Percentiles rank a stretch among this genome's conserved stretches.
phyloP scores from a whole-genome alignment of 2,329 filamentous ascomycete species.

The Thyridium curvatum region DNA sequence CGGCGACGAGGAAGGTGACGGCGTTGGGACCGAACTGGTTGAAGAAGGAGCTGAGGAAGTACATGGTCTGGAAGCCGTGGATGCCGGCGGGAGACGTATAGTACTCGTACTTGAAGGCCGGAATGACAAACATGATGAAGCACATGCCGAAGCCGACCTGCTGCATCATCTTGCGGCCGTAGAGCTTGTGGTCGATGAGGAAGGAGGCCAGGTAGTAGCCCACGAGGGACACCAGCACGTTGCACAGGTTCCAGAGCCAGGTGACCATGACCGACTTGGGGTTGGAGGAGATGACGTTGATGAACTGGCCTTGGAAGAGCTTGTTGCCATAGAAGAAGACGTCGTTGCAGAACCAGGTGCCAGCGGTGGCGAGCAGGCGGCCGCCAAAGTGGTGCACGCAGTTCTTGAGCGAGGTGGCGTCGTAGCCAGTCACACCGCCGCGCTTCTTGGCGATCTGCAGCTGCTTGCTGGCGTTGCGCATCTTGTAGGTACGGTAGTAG shows the following conservation, averaged over 20 bases:
- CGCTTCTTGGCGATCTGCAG: constrained; percentile 80
- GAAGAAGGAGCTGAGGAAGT: constrained; percentile 97
- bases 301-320: constrained; percentile 90
- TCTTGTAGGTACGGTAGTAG: constrained; percentile 94
- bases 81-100: constrained; percentile 68
- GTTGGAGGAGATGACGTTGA: constrained; percentile 67
- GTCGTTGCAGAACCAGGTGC: constrained; percentile 92
- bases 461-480: constrained; percentile 82
- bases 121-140: constrained; percentile 90
- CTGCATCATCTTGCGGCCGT: constrained; percentile 95
- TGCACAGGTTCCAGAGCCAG: constrained; percentile 91
- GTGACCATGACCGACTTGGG: constrained; percentile 71
- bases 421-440: constrained; percentile 83
- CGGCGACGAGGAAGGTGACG: constrained; percentile 92
- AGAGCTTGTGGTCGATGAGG: constrained; percentile 92
- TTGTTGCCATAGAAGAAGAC: constrained; percentile 99
- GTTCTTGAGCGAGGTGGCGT: constrained; percentile 71
- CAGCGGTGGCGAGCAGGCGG: constrained; percentile 78
- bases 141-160: constrained; percentile 88
- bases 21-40: constrained; percentile 98
- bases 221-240: constrained; percentile 75
- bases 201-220: constrained; percentile 90
- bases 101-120: constrained; percentile 82
- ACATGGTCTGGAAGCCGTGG: constrained; percentile 94
- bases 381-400: constrained; percentile 81